A percentile compares a stretch with the other conserved stretches of the same genome.
Evolutionary conservation across 495 filamentous ascomycete genomes (phyloP).

Genomic region (Articulospora tetracladia): DNA sequence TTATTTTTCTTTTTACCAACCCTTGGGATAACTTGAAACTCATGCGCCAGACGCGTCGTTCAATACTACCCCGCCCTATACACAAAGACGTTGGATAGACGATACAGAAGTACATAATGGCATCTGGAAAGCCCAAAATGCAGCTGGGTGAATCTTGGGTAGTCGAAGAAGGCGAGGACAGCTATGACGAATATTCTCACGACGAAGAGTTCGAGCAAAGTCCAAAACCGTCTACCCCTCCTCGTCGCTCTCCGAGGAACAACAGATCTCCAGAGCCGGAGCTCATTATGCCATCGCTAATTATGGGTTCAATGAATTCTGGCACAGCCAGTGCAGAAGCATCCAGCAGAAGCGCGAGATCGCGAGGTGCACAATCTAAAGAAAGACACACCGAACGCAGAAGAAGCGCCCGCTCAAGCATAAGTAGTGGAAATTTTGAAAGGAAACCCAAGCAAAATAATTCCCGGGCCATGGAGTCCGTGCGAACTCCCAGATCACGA

Average conservation of each 20-base stretch:
- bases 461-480: background rate
- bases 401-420: conserved; percentile 1
- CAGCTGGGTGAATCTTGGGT: conserved; percentile 36
- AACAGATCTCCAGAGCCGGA: conserved; percentile 36
- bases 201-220: conserved; percentile 11
- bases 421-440: conserved; percentile 18
- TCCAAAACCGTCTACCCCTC: background rate
- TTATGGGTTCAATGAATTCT: conserved; percentile 29
- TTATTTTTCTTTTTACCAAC: background rate
- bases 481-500: background rate
- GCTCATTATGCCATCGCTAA: conserved; percentile 44
- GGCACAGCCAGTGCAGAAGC: conserved; percentile 27
- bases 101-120: background rate
- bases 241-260: conserved; percentile 13
- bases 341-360: conserved; percentile 18
- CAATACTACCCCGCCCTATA: background rate
- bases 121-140: conserved; percentile 11
- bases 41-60: background rate
- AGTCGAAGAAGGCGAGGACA: conserved; percentile 31
- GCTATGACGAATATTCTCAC: conserved; percentile 10
- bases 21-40: no score
- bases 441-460: conserved; percentile 14
- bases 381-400: conserved; percentile 9
- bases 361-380: background rate
- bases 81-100: background rate